Conservation (phyloP, 805 yeast species). For the Pichia thaimueangensis region DNA sequence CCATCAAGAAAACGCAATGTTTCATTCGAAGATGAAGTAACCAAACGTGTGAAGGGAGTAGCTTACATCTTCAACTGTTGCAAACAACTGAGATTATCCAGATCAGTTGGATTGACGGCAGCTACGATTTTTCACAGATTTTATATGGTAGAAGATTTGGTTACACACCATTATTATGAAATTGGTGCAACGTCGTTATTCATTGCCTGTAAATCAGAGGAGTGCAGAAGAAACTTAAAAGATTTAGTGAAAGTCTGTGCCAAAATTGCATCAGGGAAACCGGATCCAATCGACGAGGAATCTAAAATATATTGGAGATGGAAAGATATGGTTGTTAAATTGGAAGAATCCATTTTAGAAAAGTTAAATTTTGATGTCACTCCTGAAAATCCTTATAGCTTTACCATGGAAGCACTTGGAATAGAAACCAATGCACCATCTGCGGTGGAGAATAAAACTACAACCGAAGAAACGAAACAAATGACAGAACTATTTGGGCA, state of each 20-base stretch:
- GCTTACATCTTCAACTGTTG: conserved; percentile 41
- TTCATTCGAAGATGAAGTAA: conserved; percentile 33
- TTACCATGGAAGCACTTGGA: conserved; percentile 20
- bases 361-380: conserved; percentile 43
- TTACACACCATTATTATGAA: conserved; percentile 41
- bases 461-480: conserved; percentile 14
- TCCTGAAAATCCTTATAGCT: conserved; percentile 35
- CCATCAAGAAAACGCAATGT: conserved; percentile 33
- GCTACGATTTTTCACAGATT: conserved; percentile 44
- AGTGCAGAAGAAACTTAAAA: conserved; percentile 39
- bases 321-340: conserved; percentile 40
- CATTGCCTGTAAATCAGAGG: conserved; percentile 49
- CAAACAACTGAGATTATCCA: conserved; percentile 38
- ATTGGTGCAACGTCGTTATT: conserved; percentile 45
- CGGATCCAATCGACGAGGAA: conserved; percentile 36
- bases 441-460: conserved; percentile 9
- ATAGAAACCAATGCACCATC: conserved; percentile 13
- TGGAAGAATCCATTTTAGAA: conserved; percentile 41
- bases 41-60: conserved; percentile 42
- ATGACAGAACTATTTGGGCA: conserved; percentile 17
- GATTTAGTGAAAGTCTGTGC: conserved; percentile 47
- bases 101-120: conserved; percentile 43
- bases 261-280: conserved; percentile 37
- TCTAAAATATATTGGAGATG: conserved; percentile 45
- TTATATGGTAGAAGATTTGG: conserved; percentile 40